Evolutionary conservation across 768 basidiomycete genomes (phyloP).

Genomic region (Heimioporus sp.): DNA sequence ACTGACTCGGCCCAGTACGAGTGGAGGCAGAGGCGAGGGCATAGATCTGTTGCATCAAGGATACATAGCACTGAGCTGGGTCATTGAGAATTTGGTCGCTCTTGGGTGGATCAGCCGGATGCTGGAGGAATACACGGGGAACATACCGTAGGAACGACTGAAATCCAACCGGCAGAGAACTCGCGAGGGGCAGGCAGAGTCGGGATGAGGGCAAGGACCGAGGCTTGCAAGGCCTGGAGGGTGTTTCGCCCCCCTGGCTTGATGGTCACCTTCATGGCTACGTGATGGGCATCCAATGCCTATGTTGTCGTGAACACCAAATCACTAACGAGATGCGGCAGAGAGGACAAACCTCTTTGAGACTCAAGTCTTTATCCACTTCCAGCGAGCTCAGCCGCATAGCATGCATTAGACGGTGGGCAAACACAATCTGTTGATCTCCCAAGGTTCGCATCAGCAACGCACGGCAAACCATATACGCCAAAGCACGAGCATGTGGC

Average conservation of each 20-base stretch:
- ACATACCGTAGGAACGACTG: constrained; percentile 35
- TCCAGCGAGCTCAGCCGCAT: constrained; percentile 48
- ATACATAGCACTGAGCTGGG: constrained; percentile 44
- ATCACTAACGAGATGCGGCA: not conserved
- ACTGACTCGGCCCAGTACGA: constrained; percentile 34
- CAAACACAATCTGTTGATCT: constrained; percentile 56
- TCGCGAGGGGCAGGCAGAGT: constrained; percentile 45
- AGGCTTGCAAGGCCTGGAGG: constrained; percentile 53
- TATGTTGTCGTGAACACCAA: constrained; percentile 21
- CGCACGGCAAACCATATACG: constrained; percentile 60
- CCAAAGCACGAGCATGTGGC: constrained; percentile 54
- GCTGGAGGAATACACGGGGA: not conserved
- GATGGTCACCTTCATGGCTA: constrained; percentile 48
- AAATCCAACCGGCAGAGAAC: constrained; percentile 47
- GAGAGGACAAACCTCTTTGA: constrained; percentile 29
- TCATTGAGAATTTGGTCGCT: constrained; percentile 10
- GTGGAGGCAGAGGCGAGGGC: constrained; percentile 57
- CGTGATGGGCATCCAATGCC: constrained; percentile 42
- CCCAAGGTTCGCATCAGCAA: constrained; percentile 57
- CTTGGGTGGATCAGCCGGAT: constrained; percentile 9
- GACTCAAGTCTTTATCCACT: constrained; percentile 36
- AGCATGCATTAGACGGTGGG: constrained; percentile 43
- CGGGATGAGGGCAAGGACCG: constrained; percentile 51
- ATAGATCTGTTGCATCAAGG: constrained; percentile 68
- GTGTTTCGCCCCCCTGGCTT: constrained; percentile 65